Percentiles rank a stretch among this genome's conserved stretches.
Conservation (phyloP, 1,139 yeast genomes). For the Suhomyces yuchorum region DNA sequence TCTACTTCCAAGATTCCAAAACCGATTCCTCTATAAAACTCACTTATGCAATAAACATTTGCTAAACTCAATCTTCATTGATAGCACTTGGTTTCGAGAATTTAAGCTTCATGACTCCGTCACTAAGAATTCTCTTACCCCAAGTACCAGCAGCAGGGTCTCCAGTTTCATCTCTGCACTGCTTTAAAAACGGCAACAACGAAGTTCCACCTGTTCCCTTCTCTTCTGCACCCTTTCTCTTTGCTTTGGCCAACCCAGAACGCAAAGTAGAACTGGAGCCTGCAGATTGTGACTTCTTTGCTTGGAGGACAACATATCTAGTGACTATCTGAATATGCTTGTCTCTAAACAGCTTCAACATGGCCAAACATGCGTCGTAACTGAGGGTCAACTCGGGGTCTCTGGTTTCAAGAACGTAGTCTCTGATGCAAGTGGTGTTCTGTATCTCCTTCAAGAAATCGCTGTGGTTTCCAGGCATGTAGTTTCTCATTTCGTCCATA, state of each 20-base stretch:
- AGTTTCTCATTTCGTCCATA: conserved; percentile 78
- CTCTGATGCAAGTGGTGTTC: conserved; percentile 59
- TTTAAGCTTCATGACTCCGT: conserved; percentile 53
- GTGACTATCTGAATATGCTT: conserved; percentile 93
- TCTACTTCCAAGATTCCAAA: not conserved
- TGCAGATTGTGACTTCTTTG: conserved; percentile 53
- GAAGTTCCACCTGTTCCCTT: conserved; percentile 96
- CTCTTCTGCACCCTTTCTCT: conserved; percentile 49
- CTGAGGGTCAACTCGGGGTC: conserved; percentile 64
- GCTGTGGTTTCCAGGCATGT: conserved; percentile 88
- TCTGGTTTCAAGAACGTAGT: conserved; percentile 54
- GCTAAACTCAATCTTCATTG: conserved; percentile 17
- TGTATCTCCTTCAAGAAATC: conserved; percentile 66
- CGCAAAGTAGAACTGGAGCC: conserved; percentile 60
- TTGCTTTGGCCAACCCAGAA: conserved; percentile 59
- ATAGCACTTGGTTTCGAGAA: conserved; percentile 32
- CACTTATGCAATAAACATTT: not conserved
- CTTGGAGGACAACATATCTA: conserved; percentile 79
- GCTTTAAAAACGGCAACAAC: conserved; percentile 85
- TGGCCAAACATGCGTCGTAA: conserved; percentile 88
- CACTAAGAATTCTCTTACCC: conserved; percentile 78
- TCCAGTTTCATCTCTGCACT: conserved; percentile 94
- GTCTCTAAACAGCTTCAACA: conserved; percentile 86
- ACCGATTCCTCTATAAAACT: not conserved
- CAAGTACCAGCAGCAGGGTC: conserved; percentile 88